Percentiles rank a stretch among this genome's conserved stretches.
phyloP scores from a whole-genome alignment of 805 yeast species.

The Wickerhamiella vanderwaltii region DNA sequence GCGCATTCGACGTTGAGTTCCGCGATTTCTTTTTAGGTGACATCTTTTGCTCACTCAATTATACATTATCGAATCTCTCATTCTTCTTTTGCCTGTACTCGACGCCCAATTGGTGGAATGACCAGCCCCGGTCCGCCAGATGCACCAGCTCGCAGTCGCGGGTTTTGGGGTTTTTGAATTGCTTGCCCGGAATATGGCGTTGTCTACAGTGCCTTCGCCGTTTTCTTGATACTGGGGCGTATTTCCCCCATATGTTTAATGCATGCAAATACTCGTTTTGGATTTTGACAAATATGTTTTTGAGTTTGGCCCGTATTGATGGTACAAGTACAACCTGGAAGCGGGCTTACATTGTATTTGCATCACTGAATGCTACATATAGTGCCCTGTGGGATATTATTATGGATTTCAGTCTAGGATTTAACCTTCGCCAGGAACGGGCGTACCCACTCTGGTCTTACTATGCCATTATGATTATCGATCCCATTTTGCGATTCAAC shows the following conservation, averaged over 20 bases:
- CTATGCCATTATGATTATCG: slow-evolving; percentile 60
- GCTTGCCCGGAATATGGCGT: slow-evolving; percentile 85
- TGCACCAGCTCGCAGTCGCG: slow-evolving; percentile 77
- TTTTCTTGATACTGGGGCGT: slow-evolving; percentile 82
- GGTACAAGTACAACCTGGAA: slow-evolving; percentile 30
- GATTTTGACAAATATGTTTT: slow-evolving; percentile 51
- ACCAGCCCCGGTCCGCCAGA: slow-evolving; percentile 21
- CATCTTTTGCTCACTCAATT: slow-evolving; percentile 76
- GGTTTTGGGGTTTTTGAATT: slow-evolving; percentile 67
- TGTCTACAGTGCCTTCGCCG: slow-evolving; percentile 83
- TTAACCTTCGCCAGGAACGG: slow-evolving; percentile 13
- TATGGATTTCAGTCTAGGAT: slow-evolving; percentile 82
- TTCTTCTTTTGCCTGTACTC: slow-evolving; percentile 77
- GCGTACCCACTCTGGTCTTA: slow-evolving; percentile 48
- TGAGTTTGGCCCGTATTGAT: slow-evolving; percentile 69
- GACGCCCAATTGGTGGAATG: slow-evolving; percentile 44
- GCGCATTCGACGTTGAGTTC: slow-evolving; percentile 89
- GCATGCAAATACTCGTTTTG: slow-evolving; percentile 64
- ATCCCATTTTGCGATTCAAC: slow-evolving; percentile 68
- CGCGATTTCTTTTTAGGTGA: slow-evolving; percentile 91
- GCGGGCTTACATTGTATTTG: slow-evolving; percentile 59
- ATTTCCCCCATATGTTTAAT: slow-evolving; percentile 93
- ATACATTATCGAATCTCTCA: slow-evolving; percentile 73
- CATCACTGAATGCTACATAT: slow-evolving; percentile 55
- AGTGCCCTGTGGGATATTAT: slow-evolving; percentile 77